Evolutionary conservation across 2,329 filamentous ascomycete species (phyloP).

Genomic region (Exophiala calicioides): DNA sequence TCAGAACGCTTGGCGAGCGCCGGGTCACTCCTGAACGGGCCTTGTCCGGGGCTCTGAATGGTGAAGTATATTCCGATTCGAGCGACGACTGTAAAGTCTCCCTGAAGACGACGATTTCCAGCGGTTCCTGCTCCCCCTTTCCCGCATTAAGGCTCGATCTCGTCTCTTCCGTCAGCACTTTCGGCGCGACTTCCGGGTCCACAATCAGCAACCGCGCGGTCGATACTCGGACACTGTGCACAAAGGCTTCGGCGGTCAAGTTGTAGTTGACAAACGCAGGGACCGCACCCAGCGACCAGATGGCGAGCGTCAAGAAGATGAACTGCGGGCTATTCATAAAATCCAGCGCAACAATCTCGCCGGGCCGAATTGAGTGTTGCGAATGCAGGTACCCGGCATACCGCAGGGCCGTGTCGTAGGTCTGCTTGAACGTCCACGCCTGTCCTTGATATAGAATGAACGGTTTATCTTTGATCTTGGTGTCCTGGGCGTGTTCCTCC

Average conservation of each 20-base stretch:
- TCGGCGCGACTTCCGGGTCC: slow-evolving; percentile 63
- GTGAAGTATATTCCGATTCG: slow-evolving; percentile 34
- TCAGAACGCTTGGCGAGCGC: slow-evolving; percentile 68
- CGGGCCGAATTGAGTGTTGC: slow-evolving; percentile 62
- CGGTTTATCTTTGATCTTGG: slow-evolving; percentile 50
- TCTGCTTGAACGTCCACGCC: slow-evolving; percentile 72
- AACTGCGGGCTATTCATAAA: slow-evolving; percentile 80
- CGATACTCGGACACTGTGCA: slow-evolving; percentile 72
- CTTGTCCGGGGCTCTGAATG: slow-evolving; percentile 60
- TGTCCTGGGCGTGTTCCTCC: slow-evolving; percentile 64
- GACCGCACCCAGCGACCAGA: slow-evolving; percentile 81
- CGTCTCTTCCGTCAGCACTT: slow-evolving; percentile 49
- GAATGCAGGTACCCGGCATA: slow-evolving; percentile 75
- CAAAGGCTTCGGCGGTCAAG: slow-evolving; percentile 67
- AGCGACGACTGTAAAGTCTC: slow-evolving; percentile 54
- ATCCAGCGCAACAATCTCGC: slow-evolving; percentile 77
- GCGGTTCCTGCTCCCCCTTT: too few species aligned
- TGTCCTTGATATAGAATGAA: slow-evolving; percentile 70
- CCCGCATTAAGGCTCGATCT: slow-evolving; percentile 42
- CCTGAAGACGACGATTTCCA: slow-evolving; percentile 65
- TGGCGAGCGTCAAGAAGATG: slow-evolving; percentile 70
- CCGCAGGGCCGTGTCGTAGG: slow-evolving; percentile 68
- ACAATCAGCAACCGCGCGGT: slow-evolving; percentile 68
- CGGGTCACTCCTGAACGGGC: slow-evolving; percentile 53
- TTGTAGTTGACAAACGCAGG: slow-evolving; percentile 89